Percentiles rank a stretch among this genome's conserved stretches.
These are phyloP conservation scores for Microbotryomycetes sp. DNA, from an alignment of 1,284 basidiomycete species.

Conservation along the genomic window DNA sequence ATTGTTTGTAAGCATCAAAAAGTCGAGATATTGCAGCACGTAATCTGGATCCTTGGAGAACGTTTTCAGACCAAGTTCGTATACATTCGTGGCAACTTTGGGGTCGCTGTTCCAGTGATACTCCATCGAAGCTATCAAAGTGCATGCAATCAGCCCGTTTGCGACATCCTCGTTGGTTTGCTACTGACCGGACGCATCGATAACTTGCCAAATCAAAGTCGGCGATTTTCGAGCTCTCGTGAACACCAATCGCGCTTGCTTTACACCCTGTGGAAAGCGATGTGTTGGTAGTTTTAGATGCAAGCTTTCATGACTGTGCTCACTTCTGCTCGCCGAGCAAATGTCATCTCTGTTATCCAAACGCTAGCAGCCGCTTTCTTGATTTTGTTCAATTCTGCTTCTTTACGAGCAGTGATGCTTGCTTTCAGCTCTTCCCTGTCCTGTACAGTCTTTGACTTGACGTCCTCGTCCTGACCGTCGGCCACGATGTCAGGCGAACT, in stretches of 20 bases:
- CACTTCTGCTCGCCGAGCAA: constrained; percentile 69
- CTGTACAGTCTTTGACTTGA: constrained; percentile 46
- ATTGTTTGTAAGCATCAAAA: constrained; percentile 91
- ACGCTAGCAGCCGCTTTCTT: constrained; percentile 48
- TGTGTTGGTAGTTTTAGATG: not conserved
- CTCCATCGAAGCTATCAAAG: constrained; percentile 87
- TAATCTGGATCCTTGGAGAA: constrained; percentile 79
- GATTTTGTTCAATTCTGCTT: constrained; percentile 47
- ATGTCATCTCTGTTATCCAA: constrained; percentile 86
- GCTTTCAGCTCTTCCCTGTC: constrained; percentile 42
- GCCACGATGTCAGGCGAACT: constrained; percentile 29
- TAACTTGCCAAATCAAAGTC: constrained; percentile 85
- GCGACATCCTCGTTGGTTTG: no score
- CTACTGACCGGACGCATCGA: constrained; percentile 77
- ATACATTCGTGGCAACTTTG: constrained; percentile 79
- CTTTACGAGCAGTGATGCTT: constrained; percentile 35
- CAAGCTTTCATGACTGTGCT: constrained; percentile 15
- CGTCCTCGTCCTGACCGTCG: constrained; percentile 35
- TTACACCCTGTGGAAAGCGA: constrained; percentile 50
- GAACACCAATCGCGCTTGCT: constrained; percentile 71
- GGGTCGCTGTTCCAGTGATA: constrained; percentile 87
- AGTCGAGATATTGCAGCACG: constrained; percentile 81
- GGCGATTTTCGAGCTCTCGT: constrained; percentile 75
- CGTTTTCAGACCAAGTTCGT: constrained; percentile 83
- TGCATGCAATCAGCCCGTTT: constrained; percentile 2